Base-by-base conservation (phyloP, 768 basidiomycete genomes). In the Kwoniella dendrophila region DNA sequence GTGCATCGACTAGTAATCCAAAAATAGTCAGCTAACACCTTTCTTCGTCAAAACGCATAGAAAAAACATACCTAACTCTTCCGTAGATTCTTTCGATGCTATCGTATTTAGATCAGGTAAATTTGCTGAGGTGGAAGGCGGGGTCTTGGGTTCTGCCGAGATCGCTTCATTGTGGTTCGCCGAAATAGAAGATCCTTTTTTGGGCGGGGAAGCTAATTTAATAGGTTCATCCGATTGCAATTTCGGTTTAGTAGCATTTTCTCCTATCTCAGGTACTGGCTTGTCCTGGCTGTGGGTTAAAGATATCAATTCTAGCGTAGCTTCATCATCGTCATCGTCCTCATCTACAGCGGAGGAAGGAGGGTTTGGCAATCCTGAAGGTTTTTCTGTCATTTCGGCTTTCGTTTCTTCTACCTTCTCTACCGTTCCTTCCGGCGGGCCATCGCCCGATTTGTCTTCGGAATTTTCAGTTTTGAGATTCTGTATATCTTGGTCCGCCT, bases 1-100 rank as follows among this genome's bases (percentile, higher is more conserved):
- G 56, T 27, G 48, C 56, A 48, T 54, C 51, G 33, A 64, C 63
- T 64, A 30, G 18, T 20, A 44, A 11, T 27, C 18, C 26, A n/a
- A 12, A 6, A 20, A 2, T 22, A 26, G 2, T 10, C n/a, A 11
- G 10, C 50, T 36, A 44, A 16, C 34, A 1, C 26, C 20, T 33
- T 16, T 18, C 32, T n/a, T n/a, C 34, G 10, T 26, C 41, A 33
- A 51, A 3, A 26, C 12, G 30, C 18, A 22, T 33, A 18, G 29
- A n/a, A n/a, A n/a, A 20, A 50, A 56, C 45, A 26, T 30, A 54
- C 61, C 12, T 32, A 62, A 32, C 3, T 53, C 53, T 18, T 38
- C 44, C 16, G 36, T 29, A 10, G 36, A 44, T 47, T 54, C 44
- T 7, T 30, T 32, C 27, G 45, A 3, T 12, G 26, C 20, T 20